Conservation (phyloP, 345 rosid species). For the Hibiscus tridactylites region DNA sequence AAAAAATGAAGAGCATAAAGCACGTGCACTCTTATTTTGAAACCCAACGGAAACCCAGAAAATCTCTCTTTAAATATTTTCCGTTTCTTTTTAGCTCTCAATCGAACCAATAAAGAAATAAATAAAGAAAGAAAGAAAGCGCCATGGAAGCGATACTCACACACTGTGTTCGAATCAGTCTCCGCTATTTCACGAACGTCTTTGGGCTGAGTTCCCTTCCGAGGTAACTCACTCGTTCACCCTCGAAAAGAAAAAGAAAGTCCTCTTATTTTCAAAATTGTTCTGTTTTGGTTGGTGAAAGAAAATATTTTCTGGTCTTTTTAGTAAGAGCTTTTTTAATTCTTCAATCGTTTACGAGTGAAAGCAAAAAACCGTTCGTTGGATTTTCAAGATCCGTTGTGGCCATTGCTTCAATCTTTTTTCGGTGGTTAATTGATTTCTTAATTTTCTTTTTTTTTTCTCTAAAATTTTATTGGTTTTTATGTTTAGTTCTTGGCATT, state of each 20-base stretch:
- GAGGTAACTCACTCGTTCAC: constrained; percentile 42
- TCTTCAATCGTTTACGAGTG: too few relatives aligned
- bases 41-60: constrained; percentile 16
- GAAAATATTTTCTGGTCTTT: not conserved
- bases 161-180: constrained; percentile 75
- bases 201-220: constrained; percentile 87
- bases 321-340: too few relatives aligned
- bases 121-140: constrained; percentile 5
- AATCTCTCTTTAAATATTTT: not conserved
- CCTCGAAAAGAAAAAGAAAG: not conserved
- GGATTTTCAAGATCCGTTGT: constrained; percentile 21
- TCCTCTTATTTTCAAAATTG: not conserved
- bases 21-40: too few relatives aligned
- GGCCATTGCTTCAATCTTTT: constrained; percentile 5
- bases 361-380: not conserved
- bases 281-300: not conserved
- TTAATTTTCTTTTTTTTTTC: not conserved
- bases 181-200: constrained; percentile 51
- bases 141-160: constrained; percentile 80
- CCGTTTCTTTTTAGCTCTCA: too few relatives aligned
- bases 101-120: too few relatives aligned
- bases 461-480: too few relatives aligned
- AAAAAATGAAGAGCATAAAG: too few relatives aligned
- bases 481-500: too few relatives aligned
- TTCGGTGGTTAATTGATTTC: not conserved